phyloP scores from a whole-genome alignment of 441 rosid species.

The Populus hybrid region DNA sequence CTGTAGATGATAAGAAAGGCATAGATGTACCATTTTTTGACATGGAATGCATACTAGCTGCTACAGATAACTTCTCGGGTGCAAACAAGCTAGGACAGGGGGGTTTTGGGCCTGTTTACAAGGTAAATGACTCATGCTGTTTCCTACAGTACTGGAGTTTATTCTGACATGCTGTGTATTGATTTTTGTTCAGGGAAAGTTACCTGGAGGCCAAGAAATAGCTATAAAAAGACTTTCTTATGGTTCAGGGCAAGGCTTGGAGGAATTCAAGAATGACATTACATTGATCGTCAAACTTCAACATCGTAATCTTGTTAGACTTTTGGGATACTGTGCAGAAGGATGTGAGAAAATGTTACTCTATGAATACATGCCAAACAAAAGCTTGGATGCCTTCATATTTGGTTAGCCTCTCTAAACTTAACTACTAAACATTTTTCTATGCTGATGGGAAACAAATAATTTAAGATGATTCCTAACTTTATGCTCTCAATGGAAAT shows the following conservation, averaged over 20 bases:
- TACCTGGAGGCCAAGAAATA: constrained; percentile 55
- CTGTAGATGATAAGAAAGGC: constrained; percentile 42
- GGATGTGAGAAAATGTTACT: constrained; percentile 49
- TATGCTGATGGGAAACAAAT: not conserved
- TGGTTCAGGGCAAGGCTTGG: constrained; percentile 54
- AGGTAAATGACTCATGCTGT: constrained; percentile 21
- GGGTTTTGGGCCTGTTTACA: constrained; percentile 20
- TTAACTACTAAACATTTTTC: not conserved
- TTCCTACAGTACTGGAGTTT: not conserved
- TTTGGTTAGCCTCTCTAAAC: constrained; percentile 35
- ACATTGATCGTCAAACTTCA: constrained; percentile 58
- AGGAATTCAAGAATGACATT: constrained; percentile 25
- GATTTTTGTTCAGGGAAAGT: constrained; percentile 31
- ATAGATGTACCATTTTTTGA: constrained; percentile 51
- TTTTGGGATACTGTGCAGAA: constrained; percentile 53
- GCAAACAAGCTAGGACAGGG: constrained; percentile 41
- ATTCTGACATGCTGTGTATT: not conserved
- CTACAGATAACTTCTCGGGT: no score
- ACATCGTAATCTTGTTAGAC: constrained; percentile 63
- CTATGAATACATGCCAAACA: no score
- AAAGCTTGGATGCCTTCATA: constrained; percentile 49
- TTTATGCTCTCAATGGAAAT: not conserved
- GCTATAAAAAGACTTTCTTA: constrained; percentile 57
- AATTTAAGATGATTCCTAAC: not conserved
- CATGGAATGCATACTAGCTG: constrained; percentile 39